phyloP scores from a whole-genome alignment of 768 basidiomycete genomes.

The Rhizopogon vesiculosus region DNA sequence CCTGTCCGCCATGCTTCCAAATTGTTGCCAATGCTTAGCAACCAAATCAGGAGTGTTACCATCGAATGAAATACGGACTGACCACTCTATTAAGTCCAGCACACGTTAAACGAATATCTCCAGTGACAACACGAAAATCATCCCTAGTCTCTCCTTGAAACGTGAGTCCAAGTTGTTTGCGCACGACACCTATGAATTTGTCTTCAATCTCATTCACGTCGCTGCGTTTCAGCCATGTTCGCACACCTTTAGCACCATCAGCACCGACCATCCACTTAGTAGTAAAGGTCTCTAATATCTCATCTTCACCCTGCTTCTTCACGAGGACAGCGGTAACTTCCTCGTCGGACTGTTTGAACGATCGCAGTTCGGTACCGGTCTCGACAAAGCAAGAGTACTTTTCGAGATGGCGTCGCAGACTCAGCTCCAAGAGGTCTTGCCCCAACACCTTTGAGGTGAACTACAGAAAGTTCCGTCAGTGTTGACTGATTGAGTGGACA shows the following conservation, averaged over 20 bases:
- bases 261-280: not conserved
- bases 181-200: not conserved
- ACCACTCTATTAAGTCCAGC: slow-evolving; percentile 35
- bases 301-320: slow-evolving; percentile 5
- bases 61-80: slow-evolving; percentile 2
- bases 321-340: slow-evolving; percentile 18
- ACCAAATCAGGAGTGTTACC: not conserved
- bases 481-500: slow-evolving; percentile 11
- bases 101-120: slow-evolving; percentile 30
- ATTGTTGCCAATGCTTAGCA: slow-evolving; percentile 41
- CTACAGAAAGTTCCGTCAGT: not conserved
- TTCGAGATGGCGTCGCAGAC: not conserved
- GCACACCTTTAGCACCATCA: slow-evolving; percentile 12
- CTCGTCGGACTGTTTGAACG: slow-evolving; percentile 28
- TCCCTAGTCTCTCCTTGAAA: slow-evolving; percentile 26
- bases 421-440: slow-evolving; percentile 21
- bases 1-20: slow-evolving; percentile 29
- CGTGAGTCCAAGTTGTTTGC: slow-evolving; percentile 2
- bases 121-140: slow-evolving; percentile 20
- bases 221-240: not conserved
- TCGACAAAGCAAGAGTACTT: slow-evolving; percentile 25
- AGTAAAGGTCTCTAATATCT: not conserved
- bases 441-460: not conserved
- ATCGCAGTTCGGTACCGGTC: slow-evolving; percentile 27
- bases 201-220: not conserved